A percentile compares a stretch with the other conserved stretches of the same genome.
Conservation (phyloP, 805 yeast species). For the Cephaloascus fragrans region DNA sequence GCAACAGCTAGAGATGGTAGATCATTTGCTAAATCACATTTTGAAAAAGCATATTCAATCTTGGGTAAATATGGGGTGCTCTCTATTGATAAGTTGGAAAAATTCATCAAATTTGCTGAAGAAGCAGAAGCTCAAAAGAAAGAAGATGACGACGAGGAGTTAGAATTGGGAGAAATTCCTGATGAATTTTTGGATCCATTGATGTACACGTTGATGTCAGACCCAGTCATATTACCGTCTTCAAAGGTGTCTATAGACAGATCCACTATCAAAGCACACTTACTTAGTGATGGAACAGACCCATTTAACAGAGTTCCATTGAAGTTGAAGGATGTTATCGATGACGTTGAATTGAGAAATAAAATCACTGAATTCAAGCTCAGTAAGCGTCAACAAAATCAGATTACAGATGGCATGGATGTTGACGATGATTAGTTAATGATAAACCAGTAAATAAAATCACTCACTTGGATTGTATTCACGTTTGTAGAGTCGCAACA, state of each 20-base stretch:
- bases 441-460: slow-evolving; percentile 5
- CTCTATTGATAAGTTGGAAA: slow-evolving; percentile 37
- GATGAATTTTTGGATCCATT: slow-evolving; percentile 96
- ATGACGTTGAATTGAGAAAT: slow-evolving; percentile 58
- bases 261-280: slow-evolving; percentile 86
- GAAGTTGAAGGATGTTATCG: slow-evolving; percentile 78
- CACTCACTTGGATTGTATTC: background rate
- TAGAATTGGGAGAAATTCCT: slow-evolving; percentile 87
- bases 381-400: slow-evolving; percentile 25
- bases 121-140: slow-evolving; percentile 53
- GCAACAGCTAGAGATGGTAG: slow-evolving; percentile 91
- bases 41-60: slow-evolving; percentile 62
- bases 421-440: no score
- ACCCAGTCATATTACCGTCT: slow-evolving; percentile 90
- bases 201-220: slow-evolving; percentile 92
- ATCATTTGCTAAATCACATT: slow-evolving; percentile 62
- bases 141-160: slow-evolving; percentile 71
- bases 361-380: slow-evolving; percentile 51
- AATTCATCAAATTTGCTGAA: slow-evolving; percentile 46
- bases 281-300: slow-evolving; percentile 90
- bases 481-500: background rate
- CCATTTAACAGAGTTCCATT: slow-evolving; percentile 94
- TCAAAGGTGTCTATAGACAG: slow-evolving; percentile 81
- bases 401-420: slow-evolving; percentile 9
- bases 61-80: slow-evolving; percentile 44